Evolutionary conservation across 1,284 basidiomycete species (phyloP).

Genomic region (Marasmius sp.): DNA sequence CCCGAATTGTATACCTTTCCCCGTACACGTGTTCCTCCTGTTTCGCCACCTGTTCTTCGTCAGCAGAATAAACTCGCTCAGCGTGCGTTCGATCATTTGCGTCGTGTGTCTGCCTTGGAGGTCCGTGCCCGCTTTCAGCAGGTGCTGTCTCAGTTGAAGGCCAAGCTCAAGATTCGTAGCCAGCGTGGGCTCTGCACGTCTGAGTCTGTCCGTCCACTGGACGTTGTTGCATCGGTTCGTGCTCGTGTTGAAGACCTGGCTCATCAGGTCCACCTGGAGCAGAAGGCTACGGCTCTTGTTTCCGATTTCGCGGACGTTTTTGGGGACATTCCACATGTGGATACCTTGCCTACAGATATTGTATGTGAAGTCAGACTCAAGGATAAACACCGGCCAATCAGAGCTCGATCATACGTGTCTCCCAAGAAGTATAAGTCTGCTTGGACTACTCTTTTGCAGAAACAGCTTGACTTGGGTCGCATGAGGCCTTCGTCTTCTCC

Average conservation of each 20-base stretch:
- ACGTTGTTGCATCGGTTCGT: slow-evolving; percentile 11
- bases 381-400: slow-evolving; percentile 21
- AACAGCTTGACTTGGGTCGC: slow-evolving; percentile 24
- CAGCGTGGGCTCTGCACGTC: too few species aligned
- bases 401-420: slow-evolving; percentile 18
- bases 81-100: not conserved
- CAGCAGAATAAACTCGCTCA: not conserved
- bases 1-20: not conserved
- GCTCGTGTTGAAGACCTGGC: slow-evolving; percentile 13
- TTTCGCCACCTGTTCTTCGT: not conserved
- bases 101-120: too few species aligned
- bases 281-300: not conserved
- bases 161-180: too few species aligned
- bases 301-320: slow-evolving; percentile 6
- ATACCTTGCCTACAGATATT: slow-evolving; percentile 23
- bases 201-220: not conserved
- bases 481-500: slow-evolving; percentile 24
- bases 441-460: slow-evolving; percentile 25
- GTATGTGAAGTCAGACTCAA: slow-evolving; percentile 24
- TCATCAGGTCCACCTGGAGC: slow-evolving; percentile 2
- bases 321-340: slow-evolving; percentile 9
- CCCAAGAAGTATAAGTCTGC: slow-evolving; percentile 24
- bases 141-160: too few species aligned
- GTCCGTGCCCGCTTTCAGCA: too few species aligned
- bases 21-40: not conserved